Conservation (phyloP, 305 asterid species). For the Fraxinus dipetala region DNA sequence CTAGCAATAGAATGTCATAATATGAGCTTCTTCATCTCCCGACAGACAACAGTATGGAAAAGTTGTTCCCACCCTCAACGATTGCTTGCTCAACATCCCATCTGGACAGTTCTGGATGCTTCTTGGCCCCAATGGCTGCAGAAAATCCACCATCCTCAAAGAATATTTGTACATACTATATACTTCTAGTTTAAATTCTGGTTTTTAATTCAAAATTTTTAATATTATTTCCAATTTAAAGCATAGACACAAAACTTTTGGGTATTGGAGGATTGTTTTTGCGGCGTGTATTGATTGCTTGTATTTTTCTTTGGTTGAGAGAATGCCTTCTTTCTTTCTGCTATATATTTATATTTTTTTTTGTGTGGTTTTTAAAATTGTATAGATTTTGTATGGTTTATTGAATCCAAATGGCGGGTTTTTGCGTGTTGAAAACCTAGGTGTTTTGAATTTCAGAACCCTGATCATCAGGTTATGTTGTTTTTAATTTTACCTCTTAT, state of each 20-base stretch:
- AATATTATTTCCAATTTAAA: neutral
- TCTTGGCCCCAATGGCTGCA: conserved; percentile 92
- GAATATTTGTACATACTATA: conserved; percentile 24
- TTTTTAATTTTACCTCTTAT: neutral
- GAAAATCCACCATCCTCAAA: conserved; percentile 92
- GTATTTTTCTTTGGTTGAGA: neutral
- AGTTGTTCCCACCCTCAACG: conserved; percentile 57
- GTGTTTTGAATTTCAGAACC: conserved; percentile 90
- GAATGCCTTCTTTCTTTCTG: neutral
- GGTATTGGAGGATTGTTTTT: neutral
- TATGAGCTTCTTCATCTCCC: conserved; percentile 52
- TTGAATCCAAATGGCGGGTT: conserved; percentile 62
- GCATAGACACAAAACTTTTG: neutral
- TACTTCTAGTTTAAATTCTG: neutral
- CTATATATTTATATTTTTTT: neutral
- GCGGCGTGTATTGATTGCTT: neutral
- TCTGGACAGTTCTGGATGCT: conserved; percentile 95
- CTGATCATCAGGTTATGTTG: conserved; percentile 78
- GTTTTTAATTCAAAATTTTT: neutral
- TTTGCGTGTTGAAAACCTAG: conserved; percentile 68
- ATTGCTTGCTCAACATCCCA: conserved; percentile 71
- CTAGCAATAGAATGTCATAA: conserved; percentile 61
- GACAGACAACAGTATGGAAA: conserved; percentile 36
- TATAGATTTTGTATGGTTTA: conserved; percentile 64
- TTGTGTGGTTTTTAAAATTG: conserved; percentile 8